A percentile compares a stretch with the other conserved stretches of the same genome.
Evolutionary conservation across 352 stramenopile genomes (phyloP).

Genomic region (Pythium insidiosum): DNA sequence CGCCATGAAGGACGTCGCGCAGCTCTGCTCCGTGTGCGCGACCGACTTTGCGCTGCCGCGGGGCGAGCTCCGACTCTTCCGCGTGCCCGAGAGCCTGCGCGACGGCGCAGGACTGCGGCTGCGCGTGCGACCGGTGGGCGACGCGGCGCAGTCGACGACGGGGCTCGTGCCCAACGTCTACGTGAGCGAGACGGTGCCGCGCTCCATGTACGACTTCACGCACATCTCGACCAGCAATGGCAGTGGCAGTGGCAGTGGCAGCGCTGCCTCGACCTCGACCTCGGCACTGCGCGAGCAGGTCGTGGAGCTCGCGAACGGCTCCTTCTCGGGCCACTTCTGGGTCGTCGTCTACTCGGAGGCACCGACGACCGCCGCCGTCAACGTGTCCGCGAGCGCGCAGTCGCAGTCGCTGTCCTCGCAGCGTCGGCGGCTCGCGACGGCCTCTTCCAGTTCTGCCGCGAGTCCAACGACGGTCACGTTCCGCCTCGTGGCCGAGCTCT

Average conservation of each 20-base stretch:
- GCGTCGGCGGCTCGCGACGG: background rate
- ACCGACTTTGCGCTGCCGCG: slow-evolving; percentile 31
- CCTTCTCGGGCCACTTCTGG: slow-evolving; percentile 61
- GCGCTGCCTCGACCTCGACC: background rate
- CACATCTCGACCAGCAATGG: slow-evolving; percentile 34
- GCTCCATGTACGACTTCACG: slow-evolving; percentile 71
- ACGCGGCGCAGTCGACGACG: background rate
- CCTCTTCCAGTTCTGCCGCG: background rate
- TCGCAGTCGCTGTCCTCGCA: slow-evolving; percentile 1
- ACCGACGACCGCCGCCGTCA: slow-evolving; percentile 11
- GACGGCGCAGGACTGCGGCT: slow-evolving; percentile 32
- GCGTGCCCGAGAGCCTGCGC: slow-evolving; percentile 51
- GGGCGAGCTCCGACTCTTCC: slow-evolving; percentile 55
- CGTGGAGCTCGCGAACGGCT: slow-evolving; percentile 37
- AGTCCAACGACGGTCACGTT: slow-evolving; percentile 12
- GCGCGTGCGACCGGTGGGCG: slow-evolving; percentile 5
- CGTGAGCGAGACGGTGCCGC: slow-evolving; percentile 56
- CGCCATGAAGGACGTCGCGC: slow-evolving; percentile 34
- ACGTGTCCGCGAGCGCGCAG: background rate
- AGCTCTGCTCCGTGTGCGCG: slow-evolving; percentile 47
- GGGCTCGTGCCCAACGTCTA: slow-evolving; percentile 43
- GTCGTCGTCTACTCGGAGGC: slow-evolving; percentile 68
- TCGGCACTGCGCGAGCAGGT: slow-evolving; percentile 19
- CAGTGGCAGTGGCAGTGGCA: background rate
- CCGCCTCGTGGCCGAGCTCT: slow-evolving; percentile 34